These are phyloP conservation scores for Zygotorulaspora danielsina DNA, from an alignment of 805 yeast genomes.

Conservation along the genomic window DNA sequence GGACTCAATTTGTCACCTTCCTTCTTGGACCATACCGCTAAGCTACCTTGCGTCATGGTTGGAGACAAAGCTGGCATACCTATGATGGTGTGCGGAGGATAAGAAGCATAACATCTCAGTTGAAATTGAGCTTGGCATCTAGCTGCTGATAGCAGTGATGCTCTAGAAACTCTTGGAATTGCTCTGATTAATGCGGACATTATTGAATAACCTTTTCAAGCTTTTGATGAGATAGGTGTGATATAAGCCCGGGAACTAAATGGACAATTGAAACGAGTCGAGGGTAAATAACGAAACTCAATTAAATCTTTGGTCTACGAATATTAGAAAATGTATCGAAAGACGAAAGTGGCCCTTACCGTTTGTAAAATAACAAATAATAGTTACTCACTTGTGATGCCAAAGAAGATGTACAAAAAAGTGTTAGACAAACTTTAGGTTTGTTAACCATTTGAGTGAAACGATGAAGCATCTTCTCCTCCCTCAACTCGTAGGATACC, in stretches of 20 bases:
- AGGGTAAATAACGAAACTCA: no score
- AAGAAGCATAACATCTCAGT: slow-evolving; percentile 41
- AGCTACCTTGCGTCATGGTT: slow-evolving; percentile 94
- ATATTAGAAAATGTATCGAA: background rate
- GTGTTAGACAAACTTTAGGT: no score
- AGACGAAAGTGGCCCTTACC: no score
- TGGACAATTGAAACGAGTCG: no score
- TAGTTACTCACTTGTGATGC: no score
- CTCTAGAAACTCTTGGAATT: slow-evolving; percentile 25
- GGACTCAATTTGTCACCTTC: slow-evolving; percentile 86
- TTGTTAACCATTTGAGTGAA: no score
- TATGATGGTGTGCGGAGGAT: slow-evolving; percentile 82
- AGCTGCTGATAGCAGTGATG: slow-evolving; percentile 18
- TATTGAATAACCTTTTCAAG: slow-evolving; percentile 11
- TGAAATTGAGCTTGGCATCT: slow-evolving; percentile 17
- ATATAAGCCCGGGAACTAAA: no score
- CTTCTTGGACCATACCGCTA: slow-evolving; percentile 84
- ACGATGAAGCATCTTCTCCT: background rate
- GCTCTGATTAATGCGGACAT: slow-evolving; percentile 33
- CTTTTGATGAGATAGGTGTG: no score
- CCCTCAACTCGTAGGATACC: background rate
- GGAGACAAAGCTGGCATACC: slow-evolving; percentile 99
- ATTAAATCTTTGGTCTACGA: no score
- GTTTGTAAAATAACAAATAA: no score
- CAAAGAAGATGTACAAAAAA: no score